Evolutionary conservation across 257 asterid species (phyloP).

Genomic region (Capsicum rhomboideum): DNA sequence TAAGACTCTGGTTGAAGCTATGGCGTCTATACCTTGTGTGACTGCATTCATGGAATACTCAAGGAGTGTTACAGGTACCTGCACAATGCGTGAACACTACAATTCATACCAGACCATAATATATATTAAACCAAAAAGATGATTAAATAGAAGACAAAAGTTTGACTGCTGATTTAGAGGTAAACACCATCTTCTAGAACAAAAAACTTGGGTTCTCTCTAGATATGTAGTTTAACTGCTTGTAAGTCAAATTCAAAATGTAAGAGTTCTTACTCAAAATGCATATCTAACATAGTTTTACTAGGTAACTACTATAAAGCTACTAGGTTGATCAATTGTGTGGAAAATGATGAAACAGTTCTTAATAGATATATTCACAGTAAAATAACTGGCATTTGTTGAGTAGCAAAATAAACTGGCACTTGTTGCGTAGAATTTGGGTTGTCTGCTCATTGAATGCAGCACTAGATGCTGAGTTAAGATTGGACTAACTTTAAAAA

Average conservation of each 20-base stretch:
- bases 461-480: neutral
- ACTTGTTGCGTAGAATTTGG: neutral
- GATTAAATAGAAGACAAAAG: neutral
- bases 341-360: neutral
- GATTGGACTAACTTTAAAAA: neutral
- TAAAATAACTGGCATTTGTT: neutral
- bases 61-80: slow-evolving; percentile 72
- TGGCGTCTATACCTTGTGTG: slow-evolving; percentile 93
- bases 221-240: neutral
- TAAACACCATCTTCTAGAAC: neutral
- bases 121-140: neutral
- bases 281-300: neutral
- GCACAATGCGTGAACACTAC: slow-evolving; percentile 1
- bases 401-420: neutral
- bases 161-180: neutral
- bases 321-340: neutral
- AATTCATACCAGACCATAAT: neutral
- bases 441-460: neutral
- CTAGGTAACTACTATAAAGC: neutral
- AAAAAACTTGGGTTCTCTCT: neutral
- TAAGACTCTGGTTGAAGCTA: slow-evolving; percentile 76
- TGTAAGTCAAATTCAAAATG: neutral
- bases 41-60: slow-evolving; percentile 80
- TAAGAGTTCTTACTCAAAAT: neutral
- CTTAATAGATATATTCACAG: neutral